Evolutionary conservation across 1,284 basidiomycete species (phyloP).

Genomic region (Heliocybe sulcata): DNA sequence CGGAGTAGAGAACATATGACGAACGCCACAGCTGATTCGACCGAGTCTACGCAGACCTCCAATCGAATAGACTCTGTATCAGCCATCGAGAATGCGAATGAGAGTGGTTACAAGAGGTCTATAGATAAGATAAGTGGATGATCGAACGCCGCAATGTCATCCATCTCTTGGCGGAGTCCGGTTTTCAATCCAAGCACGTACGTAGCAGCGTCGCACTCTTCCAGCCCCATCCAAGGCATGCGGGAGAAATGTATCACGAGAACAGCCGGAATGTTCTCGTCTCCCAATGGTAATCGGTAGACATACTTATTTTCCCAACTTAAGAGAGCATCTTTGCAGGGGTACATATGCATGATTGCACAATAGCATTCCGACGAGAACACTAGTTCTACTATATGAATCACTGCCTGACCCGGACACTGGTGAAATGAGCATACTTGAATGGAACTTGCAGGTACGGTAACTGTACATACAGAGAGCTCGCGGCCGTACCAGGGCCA

Average conservation of each 20-base stretch:
- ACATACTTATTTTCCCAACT: no score
- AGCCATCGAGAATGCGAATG: neutral
- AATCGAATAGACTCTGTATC: conserved; percentile 9
- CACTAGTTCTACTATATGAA: conserved; percentile 32
- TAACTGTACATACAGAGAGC: conserved; percentile 66
- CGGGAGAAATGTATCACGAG: no score
- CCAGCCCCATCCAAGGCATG: no score
- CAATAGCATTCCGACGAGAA: conserved; percentile 69
- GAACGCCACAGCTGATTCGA: conserved; percentile 64
- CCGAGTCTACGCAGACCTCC: conserved; percentile 77
- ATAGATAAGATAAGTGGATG: neutral
- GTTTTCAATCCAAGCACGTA: no score
- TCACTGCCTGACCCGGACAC: conserved; percentile 4
- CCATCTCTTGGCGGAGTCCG: no score
- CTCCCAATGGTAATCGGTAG: no score
- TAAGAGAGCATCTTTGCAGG: no score
- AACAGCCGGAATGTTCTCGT: no score
- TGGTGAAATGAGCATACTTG: conserved; percentile 54
- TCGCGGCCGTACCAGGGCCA: conserved; percentile 86
- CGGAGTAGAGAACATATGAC: conserved; percentile 24
- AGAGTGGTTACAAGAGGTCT: no score
- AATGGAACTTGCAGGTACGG: conserved; percentile 74
- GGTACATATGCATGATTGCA: conserved; percentile 94
- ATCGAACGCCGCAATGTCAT: no score
- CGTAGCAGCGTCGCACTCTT: no score